Evolutionary conservation across 768 basidiomycete species (phyloP), one percentile per base, ranked within the genome.

Genomic region (Hortiboletus campestris): DNA sequence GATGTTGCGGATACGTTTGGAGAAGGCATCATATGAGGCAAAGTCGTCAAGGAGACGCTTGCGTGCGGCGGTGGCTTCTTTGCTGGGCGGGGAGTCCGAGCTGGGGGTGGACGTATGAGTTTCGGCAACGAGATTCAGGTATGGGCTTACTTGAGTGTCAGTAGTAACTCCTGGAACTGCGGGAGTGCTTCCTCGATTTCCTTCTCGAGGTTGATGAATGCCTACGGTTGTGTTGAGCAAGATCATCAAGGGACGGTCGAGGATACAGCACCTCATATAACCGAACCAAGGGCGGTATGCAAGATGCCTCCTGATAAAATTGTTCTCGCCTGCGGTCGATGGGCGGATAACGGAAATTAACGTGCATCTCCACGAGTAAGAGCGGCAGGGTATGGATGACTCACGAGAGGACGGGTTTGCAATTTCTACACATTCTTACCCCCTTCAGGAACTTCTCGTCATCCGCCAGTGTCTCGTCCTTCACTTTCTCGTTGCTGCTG

Each of bases 171-270:
- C 63, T 96, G 92, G 67, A 96, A 95, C 59, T 87, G 84, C 4
- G 94, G 93, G 5, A 98, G 78, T 2, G 84, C 74, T 32, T 88
- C 88, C 67, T 93, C 90, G n/a, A 98, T 94, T 61, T 98, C 94
- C 50, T 82, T 80, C 74, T 99, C 94, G 9, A 97, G 74, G 38
- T 65, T 69, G 36, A 91, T 74, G 56, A 98, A 84, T 1, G 82
- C 81, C 81, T 93, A 70, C 8, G 40, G 29, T 11, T 40, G 41
- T 46, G 47, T 29, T 51, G 49, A 47, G 19, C 12, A 32, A 44
- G 19, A 13, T 9, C 12, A 13, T 19, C 2, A 22, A 51, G 45
- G 42, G 6, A n/a, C 10, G n/a, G 22, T 41, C 16, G 31, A 11
- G 25, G n/a, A 41, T 11, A 3, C 59, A 71, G 32, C 65, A 88